These are phyloP conservation scores for Priceomyces fermenticarens DNA, from an alignment of 805 yeast genomes.

Conservation along the genomic window DNA sequence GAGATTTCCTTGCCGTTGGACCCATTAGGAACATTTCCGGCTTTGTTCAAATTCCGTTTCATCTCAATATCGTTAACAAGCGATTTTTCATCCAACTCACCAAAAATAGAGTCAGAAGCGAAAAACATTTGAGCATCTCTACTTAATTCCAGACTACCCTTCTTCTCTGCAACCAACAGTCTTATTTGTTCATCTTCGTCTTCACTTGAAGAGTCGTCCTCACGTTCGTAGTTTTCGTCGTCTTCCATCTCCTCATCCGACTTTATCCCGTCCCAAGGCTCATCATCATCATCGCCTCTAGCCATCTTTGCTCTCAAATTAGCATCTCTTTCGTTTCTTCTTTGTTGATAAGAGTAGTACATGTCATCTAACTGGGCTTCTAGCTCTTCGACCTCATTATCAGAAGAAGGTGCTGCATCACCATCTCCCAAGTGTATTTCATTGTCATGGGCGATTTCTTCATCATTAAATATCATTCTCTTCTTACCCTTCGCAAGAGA, in stretches of 20 bases:
- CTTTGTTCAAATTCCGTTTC: conserved; percentile 7
- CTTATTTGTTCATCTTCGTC: conserved; percentile 74
- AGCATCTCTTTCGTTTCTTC: conserved; percentile 66
- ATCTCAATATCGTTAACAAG: conserved; percentile 41
- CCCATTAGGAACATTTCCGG: conserved; percentile 1
- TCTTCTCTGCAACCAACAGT: conserved; percentile 49
- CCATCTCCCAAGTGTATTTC: conserved; percentile 56
- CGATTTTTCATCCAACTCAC: conserved; percentile 45
- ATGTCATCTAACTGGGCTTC: conserved; percentile 81
- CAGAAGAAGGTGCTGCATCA: conserved; percentile 39
- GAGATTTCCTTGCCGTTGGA: conserved; percentile 35
- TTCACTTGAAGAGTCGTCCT: conserved; percentile 44
- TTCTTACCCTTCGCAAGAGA: conserved; percentile 76
- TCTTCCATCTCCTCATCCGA: conserved; percentile 40
- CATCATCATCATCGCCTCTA: conserved; percentile 75
- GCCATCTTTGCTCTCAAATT: conserved; percentile 65
- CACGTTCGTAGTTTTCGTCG: conserved; percentile 40
- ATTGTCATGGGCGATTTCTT: conserved; percentile 51
- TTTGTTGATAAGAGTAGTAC: conserved; percentile 70
- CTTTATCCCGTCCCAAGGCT: conserved; percentile 72
- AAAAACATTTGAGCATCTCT: conserved; percentile 37
- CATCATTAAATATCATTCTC: conserved; percentile 55
- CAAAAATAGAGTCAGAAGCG: conserved; percentile 39
- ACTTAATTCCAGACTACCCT: conserved; percentile 30
- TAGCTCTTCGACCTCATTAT: conserved; percentile 53